These are phyloP conservation scores for Boletus rubropictus DNA, from an alignment of 768 basidiomycete genomes.

Conservation along the genomic window DNA sequence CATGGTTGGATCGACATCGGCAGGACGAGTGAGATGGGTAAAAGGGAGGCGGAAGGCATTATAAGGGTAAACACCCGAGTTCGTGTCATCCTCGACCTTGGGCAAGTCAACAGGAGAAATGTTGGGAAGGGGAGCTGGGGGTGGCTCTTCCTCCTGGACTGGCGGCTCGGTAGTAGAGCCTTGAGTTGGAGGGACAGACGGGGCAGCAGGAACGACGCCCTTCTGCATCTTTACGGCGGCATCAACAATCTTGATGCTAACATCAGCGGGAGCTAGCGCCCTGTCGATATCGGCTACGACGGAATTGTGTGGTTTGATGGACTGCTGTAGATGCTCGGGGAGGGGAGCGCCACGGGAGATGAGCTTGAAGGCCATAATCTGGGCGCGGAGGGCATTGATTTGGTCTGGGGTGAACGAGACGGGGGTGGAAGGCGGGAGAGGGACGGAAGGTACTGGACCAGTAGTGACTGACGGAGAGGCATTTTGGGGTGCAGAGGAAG, in stretches of 20 bases:
- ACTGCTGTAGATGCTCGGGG: slow-evolving; percentile 64
- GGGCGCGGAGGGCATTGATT: slow-evolving; percentile 68
- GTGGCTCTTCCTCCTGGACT: slow-evolving; percentile 52
- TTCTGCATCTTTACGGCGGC: slow-evolving; percentile 71
- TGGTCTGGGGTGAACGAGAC: slow-evolving; percentile 77
- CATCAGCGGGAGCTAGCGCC: slow-evolving; percentile 54
- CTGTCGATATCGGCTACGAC: slow-evolving; percentile 61
- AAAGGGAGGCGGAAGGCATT: slow-evolving; percentile 87
- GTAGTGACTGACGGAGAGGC: slow-evolving; percentile 37
- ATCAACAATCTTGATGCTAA: slow-evolving; percentile 60
- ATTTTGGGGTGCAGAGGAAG: slow-evolving; percentile 27
- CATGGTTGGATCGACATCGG: slow-evolving; percentile 53
- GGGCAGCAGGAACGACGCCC: slow-evolving; percentile 32
- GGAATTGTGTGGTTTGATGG: slow-evolving; percentile 59
- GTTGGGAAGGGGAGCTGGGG: slow-evolving; percentile 30
- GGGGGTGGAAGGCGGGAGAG: slow-evolving; percentile 59
- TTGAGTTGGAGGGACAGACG: slow-evolving; percentile 21
- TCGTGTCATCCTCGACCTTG: slow-evolving; percentile 74
- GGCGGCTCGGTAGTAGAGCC: slow-evolving; percentile 26
- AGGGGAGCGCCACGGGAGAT: slow-evolving; percentile 60
- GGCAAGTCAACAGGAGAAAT: slow-evolving; percentile 57
- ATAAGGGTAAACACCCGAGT: slow-evolving; percentile 85
- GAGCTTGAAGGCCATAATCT: slow-evolving; percentile 78
- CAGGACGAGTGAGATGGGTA: slow-evolving; percentile 63
- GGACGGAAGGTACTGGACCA: slow-evolving; percentile 47